These are phyloP conservation scores for Boletus sensibilis DNA, from an alignment of 768 basidiomycete genomes.

Conservation along the genomic window DNA sequence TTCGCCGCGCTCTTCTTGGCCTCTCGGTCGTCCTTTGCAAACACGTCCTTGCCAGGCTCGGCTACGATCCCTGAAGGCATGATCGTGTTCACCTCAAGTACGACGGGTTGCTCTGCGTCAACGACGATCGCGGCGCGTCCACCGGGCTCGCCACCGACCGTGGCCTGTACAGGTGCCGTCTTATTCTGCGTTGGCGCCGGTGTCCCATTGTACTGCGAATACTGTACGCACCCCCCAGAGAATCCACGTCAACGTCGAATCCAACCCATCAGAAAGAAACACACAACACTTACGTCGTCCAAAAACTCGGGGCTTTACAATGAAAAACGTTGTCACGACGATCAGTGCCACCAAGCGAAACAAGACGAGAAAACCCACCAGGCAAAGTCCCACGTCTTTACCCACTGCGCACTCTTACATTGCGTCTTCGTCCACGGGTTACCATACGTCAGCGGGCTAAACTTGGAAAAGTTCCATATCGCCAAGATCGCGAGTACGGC, in stretches of 20 bases:
- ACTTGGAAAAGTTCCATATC: conserved; percentile 73
- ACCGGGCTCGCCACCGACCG: conserved; percentile 51
- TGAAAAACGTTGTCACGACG: background rate
- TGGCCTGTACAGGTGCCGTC: conserved; percentile 38
- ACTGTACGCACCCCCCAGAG: conserved; percentile 35
- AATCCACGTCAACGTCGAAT: background rate
- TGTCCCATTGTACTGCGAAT: conserved; percentile 50
- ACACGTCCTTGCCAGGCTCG: conserved; percentile 76
- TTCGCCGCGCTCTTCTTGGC: conserved; percentile 41
- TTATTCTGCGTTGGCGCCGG: conserved; percentile 41
- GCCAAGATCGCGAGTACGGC: conserved; percentile 70
- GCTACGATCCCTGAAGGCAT: conserved; percentile 51
- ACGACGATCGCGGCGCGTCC: conserved; percentile 57
- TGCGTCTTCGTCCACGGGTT: conserved; percentile 80
- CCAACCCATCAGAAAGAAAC: background rate
- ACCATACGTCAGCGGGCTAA: conserved; percentile 84
- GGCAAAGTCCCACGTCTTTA: conserved; percentile 95
- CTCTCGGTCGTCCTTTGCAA: conserved; percentile 51
- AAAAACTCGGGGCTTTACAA: conserved; percentile 62
- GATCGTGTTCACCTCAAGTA: conserved; percentile 34
- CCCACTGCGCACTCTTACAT: conserved; percentile 77
- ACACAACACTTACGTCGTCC: conserved; percentile 52
- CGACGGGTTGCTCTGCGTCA: conserved; percentile 25
- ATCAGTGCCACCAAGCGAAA: background rate
- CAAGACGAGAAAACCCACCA: conserved; percentile 50